These are phyloP conservation scores for Salinomyces thailandicus DNA, from an alignment of 2,329 filamentous ascomycete species.

Conservation along the genomic window DNA sequence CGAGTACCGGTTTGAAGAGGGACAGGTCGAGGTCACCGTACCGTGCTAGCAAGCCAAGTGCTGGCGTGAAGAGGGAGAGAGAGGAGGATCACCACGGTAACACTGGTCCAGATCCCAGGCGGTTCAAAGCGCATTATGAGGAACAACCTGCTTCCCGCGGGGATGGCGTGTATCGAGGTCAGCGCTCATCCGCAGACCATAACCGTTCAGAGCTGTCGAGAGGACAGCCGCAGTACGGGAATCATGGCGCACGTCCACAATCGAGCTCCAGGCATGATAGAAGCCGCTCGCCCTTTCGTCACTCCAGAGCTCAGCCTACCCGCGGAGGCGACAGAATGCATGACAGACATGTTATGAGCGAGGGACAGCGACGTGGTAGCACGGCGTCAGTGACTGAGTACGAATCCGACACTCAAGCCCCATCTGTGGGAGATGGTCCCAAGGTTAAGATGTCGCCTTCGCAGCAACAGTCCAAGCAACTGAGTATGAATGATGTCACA, in stretches of 20 bases:
- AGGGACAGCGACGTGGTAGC: conserved; percentile 9
- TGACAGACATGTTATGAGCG: too few species aligned
- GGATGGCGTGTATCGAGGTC: conserved; percentile 5
- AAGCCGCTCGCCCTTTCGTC: conserved; percentile 20
- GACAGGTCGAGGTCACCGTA: conserved; percentile 22
- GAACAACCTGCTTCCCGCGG: conserved; percentile 30
- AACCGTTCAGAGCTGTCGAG: conserved; percentile 30
- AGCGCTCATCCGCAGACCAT: conserved; percentile 28
- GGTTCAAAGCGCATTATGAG: conserved; percentile 54
- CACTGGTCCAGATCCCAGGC: conserved; percentile 46
- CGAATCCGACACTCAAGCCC: conserved; percentile 10
- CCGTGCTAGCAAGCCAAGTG: conserved; percentile 14
- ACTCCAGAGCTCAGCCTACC: conserved; percentile 8
- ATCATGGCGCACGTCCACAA: conserved; percentile 14
- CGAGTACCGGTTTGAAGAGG: conserved; percentile 33
- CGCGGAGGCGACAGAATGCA: too few species aligned
- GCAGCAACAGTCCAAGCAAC: conserved; percentile 5
- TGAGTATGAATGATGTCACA: conserved; percentile 2
- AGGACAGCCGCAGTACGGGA: conserved; percentile 1
- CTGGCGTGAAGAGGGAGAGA: conserved; percentile 54
- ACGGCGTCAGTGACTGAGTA: conserved; percentile 9
- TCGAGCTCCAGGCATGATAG: conserved; percentile 1
- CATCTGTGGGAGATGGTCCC: conserved; percentile 8
- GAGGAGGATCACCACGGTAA: conserved; percentile 50
- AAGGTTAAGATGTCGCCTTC: conserved; percentile 10